Conservation (phyloP, 148 eudicot species). For the Cornus suecica region DNA sequence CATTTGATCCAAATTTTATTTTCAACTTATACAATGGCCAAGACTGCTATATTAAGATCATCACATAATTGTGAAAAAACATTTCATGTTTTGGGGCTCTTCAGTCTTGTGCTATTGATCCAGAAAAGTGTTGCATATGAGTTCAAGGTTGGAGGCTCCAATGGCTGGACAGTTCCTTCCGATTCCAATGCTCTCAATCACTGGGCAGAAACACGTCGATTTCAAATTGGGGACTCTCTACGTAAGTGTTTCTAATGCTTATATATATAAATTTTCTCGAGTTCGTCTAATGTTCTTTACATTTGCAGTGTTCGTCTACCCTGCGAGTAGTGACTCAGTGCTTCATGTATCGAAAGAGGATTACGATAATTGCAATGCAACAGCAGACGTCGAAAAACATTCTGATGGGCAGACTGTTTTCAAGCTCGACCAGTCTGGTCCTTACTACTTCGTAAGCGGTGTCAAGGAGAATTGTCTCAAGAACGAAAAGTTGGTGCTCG, state of each 20-base stretch:
- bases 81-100: constrained; percentile 33
- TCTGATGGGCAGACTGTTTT: constrained; percentile 64
- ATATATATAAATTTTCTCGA: background rate
- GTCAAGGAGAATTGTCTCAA: constrained; percentile 61
- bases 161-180: constrained; percentile 53
- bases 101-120: constrained; percentile 35
- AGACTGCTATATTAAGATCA: constrained; percentile 3
- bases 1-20: background rate
- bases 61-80: constrained; percentile 7
- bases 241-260: constrained; percentile 35
- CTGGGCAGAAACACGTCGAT: constrained; percentile 77
- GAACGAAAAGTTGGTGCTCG: constrained; percentile 61
- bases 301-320: constrained; percentile 59
- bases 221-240: constrained; percentile 68
- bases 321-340: constrained; percentile 55
- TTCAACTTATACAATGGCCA: constrained; percentile 26
- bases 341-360: constrained; percentile 62
- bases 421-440: constrained; percentile 62
- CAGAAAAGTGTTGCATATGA: constrained; percentile 48
- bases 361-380: constrained; percentile 63
- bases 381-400: constrained; percentile 39
- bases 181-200: constrained; percentile 47
- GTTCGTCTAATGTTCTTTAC: background rate
- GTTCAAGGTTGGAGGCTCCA: constrained; percentile 71
- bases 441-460: constrained; percentile 85